A percentile compares a stretch with the other conserved stretches of the same genome.
phyloP scores from a whole-genome alignment of 495 filamentous ascomycete species.

The Penicillium manginii region DNA sequence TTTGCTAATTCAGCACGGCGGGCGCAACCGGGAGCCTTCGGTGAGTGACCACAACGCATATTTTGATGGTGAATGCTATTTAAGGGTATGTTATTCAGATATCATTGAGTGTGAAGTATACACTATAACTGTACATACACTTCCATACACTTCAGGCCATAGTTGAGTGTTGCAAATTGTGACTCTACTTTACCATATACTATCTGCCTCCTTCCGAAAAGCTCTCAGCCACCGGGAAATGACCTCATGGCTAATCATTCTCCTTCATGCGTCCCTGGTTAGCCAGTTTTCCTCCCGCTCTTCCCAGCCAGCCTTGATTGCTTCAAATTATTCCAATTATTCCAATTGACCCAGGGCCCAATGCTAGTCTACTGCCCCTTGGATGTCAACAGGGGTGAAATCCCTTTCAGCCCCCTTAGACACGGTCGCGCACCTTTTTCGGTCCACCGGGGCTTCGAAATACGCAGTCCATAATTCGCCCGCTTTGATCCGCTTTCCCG shows the following conservation, averaged over 20 bases:
- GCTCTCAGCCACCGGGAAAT: conserved; percentile 3
- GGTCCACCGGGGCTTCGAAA: conserved; percentile 33
- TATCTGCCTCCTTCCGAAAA: background rate
- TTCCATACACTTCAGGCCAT: too few species aligned
- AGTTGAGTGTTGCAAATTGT: background rate
- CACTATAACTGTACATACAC: background rate
- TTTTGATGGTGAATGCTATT: too few species aligned
- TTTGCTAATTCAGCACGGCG: conserved; percentile 44
- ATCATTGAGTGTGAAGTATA: background rate
- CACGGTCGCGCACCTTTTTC: conserved; percentile 10
- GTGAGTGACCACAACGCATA: conserved; percentile 13
- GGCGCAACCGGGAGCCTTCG: conserved; percentile 40
- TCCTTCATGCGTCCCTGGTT: background rate
- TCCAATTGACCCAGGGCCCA: background rate
- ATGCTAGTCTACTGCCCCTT: background rate
- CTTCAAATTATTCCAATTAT: background rate
- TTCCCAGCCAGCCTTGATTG: background rate
- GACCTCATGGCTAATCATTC: conserved; percentile 30
- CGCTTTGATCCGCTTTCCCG: conserved; percentile 10
- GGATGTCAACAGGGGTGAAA: background rate
- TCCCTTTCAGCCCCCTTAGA: conserved; percentile 14
- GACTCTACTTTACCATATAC: background rate
- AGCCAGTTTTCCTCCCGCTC: background rate
- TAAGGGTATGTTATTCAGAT: too few species aligned
- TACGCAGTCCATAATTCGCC: conserved; percentile 27